Conservation (phyloP, 148 eudicot species). For the Rhododendron molle region DNA sequence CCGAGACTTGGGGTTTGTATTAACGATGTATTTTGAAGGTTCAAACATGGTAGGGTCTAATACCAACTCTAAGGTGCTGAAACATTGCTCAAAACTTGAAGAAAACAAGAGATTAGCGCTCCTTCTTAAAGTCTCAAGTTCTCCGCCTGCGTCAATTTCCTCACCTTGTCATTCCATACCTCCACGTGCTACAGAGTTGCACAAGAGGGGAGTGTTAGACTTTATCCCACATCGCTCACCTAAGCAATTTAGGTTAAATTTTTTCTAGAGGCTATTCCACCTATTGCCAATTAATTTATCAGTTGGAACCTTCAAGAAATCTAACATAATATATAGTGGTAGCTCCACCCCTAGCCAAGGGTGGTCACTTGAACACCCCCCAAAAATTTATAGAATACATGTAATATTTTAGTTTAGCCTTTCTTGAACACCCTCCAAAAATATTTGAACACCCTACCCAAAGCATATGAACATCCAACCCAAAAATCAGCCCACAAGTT, state of each 20-base stretch:
- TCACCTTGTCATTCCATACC: background rate
- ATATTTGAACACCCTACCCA: no score
- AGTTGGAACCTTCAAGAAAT: background rate
- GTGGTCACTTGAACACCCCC: no score
- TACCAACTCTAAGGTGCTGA: background rate
- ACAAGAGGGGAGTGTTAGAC: background rate
- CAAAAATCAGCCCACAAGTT: no score
- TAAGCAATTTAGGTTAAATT: background rate
- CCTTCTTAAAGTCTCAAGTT: background rate
- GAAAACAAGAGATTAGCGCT: background rate
- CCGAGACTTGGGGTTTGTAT: background rate
- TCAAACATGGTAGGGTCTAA: no score
- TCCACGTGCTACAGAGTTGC: background rate
- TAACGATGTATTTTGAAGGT: no score
- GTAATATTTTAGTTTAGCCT: no score
- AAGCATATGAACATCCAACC: no score
- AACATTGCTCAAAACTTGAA: background rate
- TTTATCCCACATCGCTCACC: background rate
- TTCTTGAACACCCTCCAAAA: no score
- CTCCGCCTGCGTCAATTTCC: background rate
- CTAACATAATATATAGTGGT: background rate
- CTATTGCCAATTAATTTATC: background rate
- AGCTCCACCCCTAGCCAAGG: no score
- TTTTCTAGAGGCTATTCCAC: background rate
- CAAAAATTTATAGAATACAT: no score